Percentiles rank a stretch among this genome's conserved stretches.
phyloP scores from a whole-genome alignment of 2,329 filamentous ascomycete genomes.

The Gnomoniopsis smithogilvyi region DNA sequence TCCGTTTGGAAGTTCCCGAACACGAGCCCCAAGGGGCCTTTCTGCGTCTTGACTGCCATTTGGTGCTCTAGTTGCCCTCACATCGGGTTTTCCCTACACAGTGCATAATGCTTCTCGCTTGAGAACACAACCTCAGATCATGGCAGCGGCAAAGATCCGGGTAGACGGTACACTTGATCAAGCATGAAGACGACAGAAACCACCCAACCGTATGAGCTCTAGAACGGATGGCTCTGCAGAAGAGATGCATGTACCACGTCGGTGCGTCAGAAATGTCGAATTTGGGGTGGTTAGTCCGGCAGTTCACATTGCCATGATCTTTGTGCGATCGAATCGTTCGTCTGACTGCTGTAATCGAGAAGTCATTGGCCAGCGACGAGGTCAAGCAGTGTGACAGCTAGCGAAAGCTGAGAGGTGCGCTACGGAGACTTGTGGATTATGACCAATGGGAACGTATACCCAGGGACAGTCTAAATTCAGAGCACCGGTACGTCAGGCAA shows the following conservation, averaged over 20 bases:
- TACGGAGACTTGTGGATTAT: neutral
- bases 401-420: neutral
- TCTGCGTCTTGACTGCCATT: neutral
- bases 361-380: neutral
- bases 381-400: neutral
- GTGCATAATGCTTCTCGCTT: neutral
- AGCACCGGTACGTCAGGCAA: neutral
- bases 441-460: neutral
- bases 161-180: neutral
- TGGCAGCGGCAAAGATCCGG: neutral
- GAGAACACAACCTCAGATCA: neutral
- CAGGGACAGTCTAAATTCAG: neutral
- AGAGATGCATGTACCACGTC: neutral
- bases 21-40: slow-evolving; percentile 1
- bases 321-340: neutral
- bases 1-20: slow-evolving; percentile 2
- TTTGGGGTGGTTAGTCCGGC: neutral
- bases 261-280: neutral
- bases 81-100: neutral
- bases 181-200: neutral
- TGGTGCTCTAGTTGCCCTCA: neutral
- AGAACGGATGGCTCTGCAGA: neutral
- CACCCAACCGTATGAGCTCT: neutral
- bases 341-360: neutral
- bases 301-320: neutral